phyloP scores from a whole-genome alignment of 169 alveolate species.

The Theileria equi region DNA sequence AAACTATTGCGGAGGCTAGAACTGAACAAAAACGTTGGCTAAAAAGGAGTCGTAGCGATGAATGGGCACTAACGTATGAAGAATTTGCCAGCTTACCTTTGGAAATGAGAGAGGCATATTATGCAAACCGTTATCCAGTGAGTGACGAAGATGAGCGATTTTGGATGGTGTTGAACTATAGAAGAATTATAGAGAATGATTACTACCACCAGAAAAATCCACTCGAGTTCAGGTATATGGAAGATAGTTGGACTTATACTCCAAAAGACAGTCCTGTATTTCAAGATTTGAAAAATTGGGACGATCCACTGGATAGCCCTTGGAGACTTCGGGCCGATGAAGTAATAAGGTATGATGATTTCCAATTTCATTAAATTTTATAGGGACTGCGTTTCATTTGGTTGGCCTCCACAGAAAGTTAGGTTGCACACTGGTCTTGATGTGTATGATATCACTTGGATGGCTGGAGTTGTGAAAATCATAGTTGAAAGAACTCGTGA shows the following conservation, averaged over 20 bases:
- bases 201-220: slow-evolving; percentile 9
- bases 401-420: slow-evolving; percentile 67
- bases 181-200: slow-evolving; percentile 23
- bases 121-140: slow-evolving; percentile 37
- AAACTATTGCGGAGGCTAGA: slow-evolving; percentile 70
- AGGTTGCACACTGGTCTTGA: slow-evolving; percentile 71
- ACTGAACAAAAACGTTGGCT: slow-evolving; percentile 68
- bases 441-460: slow-evolving; percentile 75
- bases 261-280: slow-evolving; percentile 65
- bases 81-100: slow-evolving; percentile 66
- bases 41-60: slow-evolving; percentile 52
- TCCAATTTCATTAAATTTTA: too few relatives aligned
- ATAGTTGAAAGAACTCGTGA: slow-evolving; percentile 60
- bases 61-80: slow-evolving; percentile 68
- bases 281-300: slow-evolving; percentile 68
- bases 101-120: slow-evolving; percentile 61
- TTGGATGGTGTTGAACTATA: slow-evolving; percentile 26
- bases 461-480: slow-evolving; percentile 69
- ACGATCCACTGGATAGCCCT: slow-evolving; percentile 67
- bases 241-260: slow-evolving; percentile 66
- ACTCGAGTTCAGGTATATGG: slow-evolving; percentile 58
- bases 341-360: slow-evolving; percentile 35
- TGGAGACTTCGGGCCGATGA: slow-evolving; percentile 75
- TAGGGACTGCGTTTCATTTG: slow-evolving; percentile 73
- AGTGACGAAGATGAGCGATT: slow-evolving; percentile 45